phyloP scores from a whole-genome alignment of 108 stramenopile genomes.

The Thalassiosira profunda region DNA sequence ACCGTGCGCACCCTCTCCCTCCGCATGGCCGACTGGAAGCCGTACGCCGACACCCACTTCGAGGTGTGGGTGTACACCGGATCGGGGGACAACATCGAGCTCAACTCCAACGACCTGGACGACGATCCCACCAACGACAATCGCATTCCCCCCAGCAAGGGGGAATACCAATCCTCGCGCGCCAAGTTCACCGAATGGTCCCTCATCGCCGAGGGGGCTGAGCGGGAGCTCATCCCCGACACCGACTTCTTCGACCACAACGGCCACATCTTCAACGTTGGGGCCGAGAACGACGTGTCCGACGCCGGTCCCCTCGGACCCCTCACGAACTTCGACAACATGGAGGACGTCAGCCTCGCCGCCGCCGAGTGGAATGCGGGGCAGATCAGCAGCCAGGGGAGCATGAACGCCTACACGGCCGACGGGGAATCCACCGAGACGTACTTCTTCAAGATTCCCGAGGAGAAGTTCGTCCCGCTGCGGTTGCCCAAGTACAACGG shows the following conservation, averaged over 20 bases:
- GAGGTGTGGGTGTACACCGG: constrained; percentile 14
- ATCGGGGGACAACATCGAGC: background rate
- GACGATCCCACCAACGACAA: constrained; percentile 5
- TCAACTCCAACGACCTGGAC: constrained; percentile 5
- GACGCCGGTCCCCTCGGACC: background rate
- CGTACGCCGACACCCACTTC: background rate
- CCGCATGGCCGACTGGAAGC: background rate
- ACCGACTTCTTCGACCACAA: background rate
- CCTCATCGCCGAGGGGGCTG: background rate
- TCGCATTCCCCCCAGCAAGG: background rate
- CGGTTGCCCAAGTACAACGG: constrained; percentile 6
- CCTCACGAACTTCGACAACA: background rate
- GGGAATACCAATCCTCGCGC: constrained; percentile 1
- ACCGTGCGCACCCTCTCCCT: background rate
- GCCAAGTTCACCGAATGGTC: constrained; percentile 5
- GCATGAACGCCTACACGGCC: background rate
- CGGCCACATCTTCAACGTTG: background rate
- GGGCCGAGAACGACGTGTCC: background rate
- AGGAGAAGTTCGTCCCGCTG: background rate
- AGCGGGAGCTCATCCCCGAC: constrained; percentile 2
- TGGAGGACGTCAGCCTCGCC: constrained; percentile 1
- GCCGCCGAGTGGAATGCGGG: background rate
- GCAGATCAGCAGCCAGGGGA: background rate
- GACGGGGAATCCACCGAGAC: background rate
- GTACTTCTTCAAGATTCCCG: constrained; percentile 8